Base-by-base conservation (phyloP, 2,329 filamentous ascomycete species). In the Alternaria brassicicola region DNA sequence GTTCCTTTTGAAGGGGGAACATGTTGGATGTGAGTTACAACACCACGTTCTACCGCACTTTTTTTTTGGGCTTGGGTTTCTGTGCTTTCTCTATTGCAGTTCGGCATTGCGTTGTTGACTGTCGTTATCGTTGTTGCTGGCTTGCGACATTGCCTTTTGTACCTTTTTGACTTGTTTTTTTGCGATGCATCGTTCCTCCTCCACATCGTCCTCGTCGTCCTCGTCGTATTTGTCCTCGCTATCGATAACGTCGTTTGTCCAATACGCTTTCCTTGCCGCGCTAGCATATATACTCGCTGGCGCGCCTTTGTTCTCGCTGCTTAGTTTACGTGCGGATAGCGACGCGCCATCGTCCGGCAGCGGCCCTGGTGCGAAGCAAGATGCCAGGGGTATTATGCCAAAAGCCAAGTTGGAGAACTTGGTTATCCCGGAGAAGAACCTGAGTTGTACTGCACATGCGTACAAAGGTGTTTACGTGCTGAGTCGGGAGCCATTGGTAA, bases 401-500 rank as follows among this genome's bases (percentile, higher is more conserved):
- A 70, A 74, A 26, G 30, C 43, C 4, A 78, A 78, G 52, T 61
- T 70, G 31, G 69, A 79, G 30, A 64, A 68, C 12, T 57, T 83
- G 30, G 77, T 80, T 4, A 72, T 79, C 45, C 80, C 80, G 2
- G 73, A 77, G 15, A 57, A 59, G 21, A 68, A 72, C n/a, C 56
- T 83, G 26, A 49, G 61, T 35, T 83, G 81, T 64, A 57, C 63
- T 6, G 61, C 68, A 33, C 78, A 81, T 68, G 58, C 59, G 4
- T 80, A 79, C 54, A 67, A 68, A 33, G 63, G 67, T 2, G 68
- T 83, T 2, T 82, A 85, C 64, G 75, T 88, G 5, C 77, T 87
- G 50, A 82, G 79, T 17, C 75, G 80, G 15, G 79, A 82, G 42
- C 86, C 86, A 3, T 70, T 88, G 59, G 78, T 88, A 6, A 78